A percentile compares a stretch with the other conserved stretches of the same genome.
phyloP scores from a whole-genome alignment of 805 yeast genomes.

The Sporopachydermia lactativora region DNA sequence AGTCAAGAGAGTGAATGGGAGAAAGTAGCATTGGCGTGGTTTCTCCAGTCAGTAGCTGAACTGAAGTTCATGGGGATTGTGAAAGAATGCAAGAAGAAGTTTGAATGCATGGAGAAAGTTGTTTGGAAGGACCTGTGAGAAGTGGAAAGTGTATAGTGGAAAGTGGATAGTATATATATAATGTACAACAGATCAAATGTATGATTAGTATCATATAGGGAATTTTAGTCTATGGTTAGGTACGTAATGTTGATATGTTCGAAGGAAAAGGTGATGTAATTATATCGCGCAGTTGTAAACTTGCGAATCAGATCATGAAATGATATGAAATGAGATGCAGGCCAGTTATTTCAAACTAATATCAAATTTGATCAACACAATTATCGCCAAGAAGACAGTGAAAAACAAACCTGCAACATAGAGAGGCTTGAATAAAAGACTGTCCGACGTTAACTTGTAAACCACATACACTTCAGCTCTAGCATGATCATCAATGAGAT shows the following conservation, averaged over 20 bases:
- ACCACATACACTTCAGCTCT: constrained; percentile 40
- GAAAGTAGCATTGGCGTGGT: constrained; percentile 51
- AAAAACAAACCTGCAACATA: constrained; percentile 49
- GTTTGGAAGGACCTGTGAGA: constrained; percentile 51
- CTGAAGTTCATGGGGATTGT: constrained; percentile 55
- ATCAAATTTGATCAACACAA: constrained; percentile 33
- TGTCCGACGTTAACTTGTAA: constrained; percentile 43
- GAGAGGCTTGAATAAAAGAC: constrained; percentile 50
- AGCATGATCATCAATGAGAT: constrained; percentile 57
- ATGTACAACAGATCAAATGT: too few species aligned
- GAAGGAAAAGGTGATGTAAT: too few species aligned
- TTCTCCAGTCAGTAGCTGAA: constrained; percentile 61
- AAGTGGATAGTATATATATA: too few species aligned
- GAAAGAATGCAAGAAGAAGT: constrained; percentile 41
- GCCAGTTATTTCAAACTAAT: constrained; percentile 16
- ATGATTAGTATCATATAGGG: too few species aligned
- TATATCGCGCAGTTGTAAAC: too few species aligned
- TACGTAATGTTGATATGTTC: too few species aligned
- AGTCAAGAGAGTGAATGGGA: constrained; percentile 39
- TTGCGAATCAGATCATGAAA: constrained; percentile 5
- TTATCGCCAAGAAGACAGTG: constrained; percentile 41
- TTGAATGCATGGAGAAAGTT: constrained; percentile 54
- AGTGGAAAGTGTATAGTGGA: too few species aligned
- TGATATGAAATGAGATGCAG: too few species aligned
- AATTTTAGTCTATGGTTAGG: too few species aligned